Evolutionary conservation across 2,329 filamentous ascomycete genomes (phyloP), one percentile per base, ranked within the genome.

Genomic region (Apiospora pterosperma): DNA sequence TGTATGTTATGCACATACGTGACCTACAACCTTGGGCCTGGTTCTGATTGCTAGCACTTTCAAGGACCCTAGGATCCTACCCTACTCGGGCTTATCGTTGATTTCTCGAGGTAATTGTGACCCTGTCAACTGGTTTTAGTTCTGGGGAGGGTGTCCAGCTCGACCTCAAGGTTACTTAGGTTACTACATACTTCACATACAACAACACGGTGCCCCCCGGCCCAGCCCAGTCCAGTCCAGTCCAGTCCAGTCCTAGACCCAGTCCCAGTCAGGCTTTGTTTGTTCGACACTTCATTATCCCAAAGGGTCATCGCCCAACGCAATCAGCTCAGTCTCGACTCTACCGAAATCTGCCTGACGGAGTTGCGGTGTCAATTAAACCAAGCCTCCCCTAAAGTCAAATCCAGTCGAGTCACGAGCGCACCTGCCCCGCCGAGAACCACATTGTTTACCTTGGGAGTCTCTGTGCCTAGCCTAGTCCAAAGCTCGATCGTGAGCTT

Each of bases 401-500:
- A 55, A 55, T n/a, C 48, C 48, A n/a, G 48, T n/a, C 48, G 25
- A n/a, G 48, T 61, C 59, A 61, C 59, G 59, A 61, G 59, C 36
- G 36, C 36, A 28, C 36, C 59, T 41, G 59, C 36, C 36, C 59
- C 36, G 59, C 59, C 36, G 39, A 39, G 36, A 61, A 41, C 59
- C 59, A 61, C 59, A 61, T 61, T 39, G 39, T 39, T 61, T 28
- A 41, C 28, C 59, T 41, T 41, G 36, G 34, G 36, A 38, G 59
- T 61, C 36, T 34, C 59, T 41, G 36, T 31, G 36, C 36, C 23
- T 39, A 41, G 59, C 48, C 48, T 55, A 55, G 48, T 21, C 48
- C 48, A 34, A 55, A 55, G 58, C 58, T 60, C 58, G 12, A 60
- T 60, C 36, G 58, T 60, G 58, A 60, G 58, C 58, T 60, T 60